phyloP scores from a whole-genome alignment of 345 rosid species.

The Syzygium aqueum region DNA sequence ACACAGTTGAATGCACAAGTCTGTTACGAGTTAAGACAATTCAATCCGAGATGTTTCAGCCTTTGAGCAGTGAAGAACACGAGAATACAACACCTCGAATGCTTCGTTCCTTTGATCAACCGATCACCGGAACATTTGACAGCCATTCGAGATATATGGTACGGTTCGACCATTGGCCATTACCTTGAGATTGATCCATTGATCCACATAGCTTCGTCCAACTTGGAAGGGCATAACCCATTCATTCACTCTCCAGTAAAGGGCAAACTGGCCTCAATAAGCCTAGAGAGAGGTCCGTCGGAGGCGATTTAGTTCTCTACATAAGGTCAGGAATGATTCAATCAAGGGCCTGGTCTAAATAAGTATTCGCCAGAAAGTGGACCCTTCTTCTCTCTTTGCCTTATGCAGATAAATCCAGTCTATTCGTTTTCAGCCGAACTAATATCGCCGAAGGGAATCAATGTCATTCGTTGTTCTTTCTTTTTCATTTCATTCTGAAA shows the following conservation, averaged over 20 bases:
- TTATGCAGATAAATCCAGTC: background rate
- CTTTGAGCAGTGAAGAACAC: rapidly evolving
- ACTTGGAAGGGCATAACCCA: no score
- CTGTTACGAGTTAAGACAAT: background rate
- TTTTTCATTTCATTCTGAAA: background rate
- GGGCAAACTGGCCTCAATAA: background rate
- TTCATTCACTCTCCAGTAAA: background rate
- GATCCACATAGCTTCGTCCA: no score
- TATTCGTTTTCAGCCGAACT: background rate
- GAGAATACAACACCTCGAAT: background rate
- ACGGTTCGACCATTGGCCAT: background rate
- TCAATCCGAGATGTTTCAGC: background rate
- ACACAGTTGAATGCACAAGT: background rate
- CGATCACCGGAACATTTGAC: background rate
- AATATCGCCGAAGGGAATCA: background rate
- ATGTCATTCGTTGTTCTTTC: background rate
- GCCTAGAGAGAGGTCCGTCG: rapidly evolving
- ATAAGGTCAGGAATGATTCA: background rate
- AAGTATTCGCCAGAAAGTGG: background rate
- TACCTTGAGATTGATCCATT: background rate
- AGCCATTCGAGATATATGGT: background rate
- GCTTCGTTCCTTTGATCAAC: background rate
- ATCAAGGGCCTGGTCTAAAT: background rate
- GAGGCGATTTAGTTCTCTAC: background rate
- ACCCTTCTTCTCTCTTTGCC: background rate